Percentiles rank a stretch among this genome's conserved stretches.
Conservation (phyloP, 148 eudicot species). For the Camellia granthamiana region DNA sequence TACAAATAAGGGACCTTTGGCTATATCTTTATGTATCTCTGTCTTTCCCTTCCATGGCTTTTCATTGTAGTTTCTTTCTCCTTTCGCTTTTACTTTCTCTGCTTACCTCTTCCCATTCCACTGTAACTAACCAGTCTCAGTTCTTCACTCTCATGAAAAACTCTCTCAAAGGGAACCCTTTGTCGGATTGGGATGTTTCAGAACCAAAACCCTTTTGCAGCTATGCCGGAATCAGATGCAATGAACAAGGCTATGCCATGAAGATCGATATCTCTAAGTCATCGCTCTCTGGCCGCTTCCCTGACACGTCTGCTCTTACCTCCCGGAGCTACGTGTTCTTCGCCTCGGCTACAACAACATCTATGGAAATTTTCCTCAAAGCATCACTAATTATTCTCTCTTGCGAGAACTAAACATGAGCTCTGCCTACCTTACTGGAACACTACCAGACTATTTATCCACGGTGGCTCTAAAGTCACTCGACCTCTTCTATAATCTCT, state of each 20-base stretch:
- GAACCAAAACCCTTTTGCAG: slow-evolving; percentile 42
- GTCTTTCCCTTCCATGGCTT: slow-evolving; percentile 40
- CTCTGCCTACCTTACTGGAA: slow-evolving; percentile 37
- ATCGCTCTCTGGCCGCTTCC: slow-evolving; percentile 64
- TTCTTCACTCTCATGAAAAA: slow-evolving; percentile 62
- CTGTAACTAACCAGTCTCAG: slow-evolving; percentile 38
- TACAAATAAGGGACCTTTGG: background rate
- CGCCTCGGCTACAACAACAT: slow-evolving; percentile 51
- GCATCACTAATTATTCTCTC: slow-evolving; percentile 56
- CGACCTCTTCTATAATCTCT: slow-evolving; percentile 55
- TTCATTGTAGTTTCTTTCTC: slow-evolving; percentile 23
- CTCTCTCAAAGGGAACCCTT: slow-evolving; percentile 44
- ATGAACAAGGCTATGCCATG: slow-evolving; percentile 40
- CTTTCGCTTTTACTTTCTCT: slow-evolving; percentile 31
- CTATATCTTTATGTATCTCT: slow-evolving; percentile 3
- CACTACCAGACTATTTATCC: slow-evolving; percentile 58
- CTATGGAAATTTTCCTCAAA: slow-evolving; percentile 47
- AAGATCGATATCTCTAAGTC: slow-evolving; percentile 45
- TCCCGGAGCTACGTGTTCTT: slow-evolving; percentile 54
- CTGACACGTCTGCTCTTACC: slow-evolving; percentile 59
- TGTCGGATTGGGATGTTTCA: slow-evolving; percentile 44
- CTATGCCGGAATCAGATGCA: slow-evolving; percentile 59
- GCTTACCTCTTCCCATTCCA: slow-evolving; percentile 22
- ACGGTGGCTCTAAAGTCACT: slow-evolving; percentile 45
- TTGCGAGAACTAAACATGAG: slow-evolving; percentile 58